Evolutionary conservation across 2,329 filamentous ascomycete genomes (phyloP).

Genomic region (Claviceps africana): DNA sequence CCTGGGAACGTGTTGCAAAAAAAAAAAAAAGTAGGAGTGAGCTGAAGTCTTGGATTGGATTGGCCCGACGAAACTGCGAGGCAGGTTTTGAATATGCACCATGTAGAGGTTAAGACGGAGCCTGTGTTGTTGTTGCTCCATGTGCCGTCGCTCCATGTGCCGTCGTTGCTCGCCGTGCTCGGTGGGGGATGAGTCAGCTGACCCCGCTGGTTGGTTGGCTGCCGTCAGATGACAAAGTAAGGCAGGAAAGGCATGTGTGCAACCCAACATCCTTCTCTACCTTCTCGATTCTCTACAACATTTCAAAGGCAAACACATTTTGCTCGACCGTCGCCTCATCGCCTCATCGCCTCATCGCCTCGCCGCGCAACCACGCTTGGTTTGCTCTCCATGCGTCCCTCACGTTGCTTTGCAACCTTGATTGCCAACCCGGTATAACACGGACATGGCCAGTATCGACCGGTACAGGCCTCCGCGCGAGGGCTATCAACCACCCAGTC

Average conservation of each 20-base stretch:
- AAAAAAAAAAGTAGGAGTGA: not conserved
- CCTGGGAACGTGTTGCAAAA: no score
- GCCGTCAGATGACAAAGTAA: not conserved
- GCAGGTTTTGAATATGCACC: no score
- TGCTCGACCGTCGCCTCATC: not conserved
- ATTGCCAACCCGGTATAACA: constrained; percentile 14
- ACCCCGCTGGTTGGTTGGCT: not conserved
- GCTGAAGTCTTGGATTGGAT: not conserved
- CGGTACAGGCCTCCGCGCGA: constrained; percentile 43
- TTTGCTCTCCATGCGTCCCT: constrained; percentile 13
- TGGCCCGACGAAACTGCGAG: no score
- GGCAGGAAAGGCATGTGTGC: not conserved
- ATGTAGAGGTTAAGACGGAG: not conserved
- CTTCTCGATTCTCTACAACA: not conserved
- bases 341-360: not conserved
- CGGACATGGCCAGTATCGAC: constrained; percentile 45
- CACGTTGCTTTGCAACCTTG: constrained; percentile 7
- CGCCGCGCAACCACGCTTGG: not conserved
- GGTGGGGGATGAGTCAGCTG: constrained; percentile 2
- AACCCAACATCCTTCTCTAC: not conserved
- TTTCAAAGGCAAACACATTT: not conserved
- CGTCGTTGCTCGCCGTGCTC: no score
- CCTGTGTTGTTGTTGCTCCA: not conserved
- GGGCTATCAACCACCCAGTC: constrained; percentile 39
- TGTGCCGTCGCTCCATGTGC: no score